Percentiles rank a stretch among this genome's conserved stretches.
These are phyloP conservation scores for Trichoderma endophyticum DNA, from an alignment of 2,329 filamentous ascomycete genomes.

Conservation along the genomic window DNA sequence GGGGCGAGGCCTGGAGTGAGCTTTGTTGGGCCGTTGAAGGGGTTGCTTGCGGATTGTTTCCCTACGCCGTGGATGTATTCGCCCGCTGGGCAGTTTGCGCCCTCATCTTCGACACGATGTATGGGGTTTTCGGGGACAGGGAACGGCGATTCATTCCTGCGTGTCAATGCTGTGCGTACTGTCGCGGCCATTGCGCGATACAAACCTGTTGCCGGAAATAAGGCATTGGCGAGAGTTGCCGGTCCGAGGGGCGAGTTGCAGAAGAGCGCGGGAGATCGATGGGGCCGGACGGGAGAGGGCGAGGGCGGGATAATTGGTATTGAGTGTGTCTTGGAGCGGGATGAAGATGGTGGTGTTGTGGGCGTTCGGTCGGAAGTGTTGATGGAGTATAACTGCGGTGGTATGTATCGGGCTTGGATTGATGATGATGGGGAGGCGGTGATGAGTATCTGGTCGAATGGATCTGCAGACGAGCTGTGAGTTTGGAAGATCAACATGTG, in stretches of 20 bases:
- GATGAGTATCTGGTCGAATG: slow-evolving; percentile 45
- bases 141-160: slow-evolving; percentile 84
- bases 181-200: slow-evolving; percentile 71
- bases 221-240: slow-evolving; percentile 62
- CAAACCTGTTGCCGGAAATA: slow-evolving; percentile 46
- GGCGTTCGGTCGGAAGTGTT: slow-evolving; percentile 53
- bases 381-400: slow-evolving; percentile 80
- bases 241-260: slow-evolving; percentile 72
- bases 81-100: slow-evolving; percentile 23
- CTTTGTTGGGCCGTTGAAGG: slow-evolving; percentile 40
- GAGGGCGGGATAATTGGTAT: slow-evolving; percentile 85
- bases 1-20: slow-evolving; percentile 16
- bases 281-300: slow-evolving; percentile 72
- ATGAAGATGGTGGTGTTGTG: slow-evolving; percentile 42
- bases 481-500: neutral
- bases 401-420: slow-evolving; percentile 81
- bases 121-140: slow-evolving; percentile 73
- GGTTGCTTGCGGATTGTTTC: slow-evolving; percentile 58
- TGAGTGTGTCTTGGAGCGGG: slow-evolving; percentile 52
- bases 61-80: slow-evolving; percentile 46
- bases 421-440: slow-evolving; percentile 57
- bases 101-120: slow-evolving; percentile 29
- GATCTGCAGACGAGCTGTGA: slow-evolving; percentile 23
- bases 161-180: slow-evolving; percentile 67
- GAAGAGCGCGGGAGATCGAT: slow-evolving; percentile 68